A percentile compares a stretch with the other conserved stretches of the same genome.
Evolutionary conservation across 2,329 filamentous ascomycete species (phyloP).

Genomic region (Ceratocystis eucalypticola): DNA sequence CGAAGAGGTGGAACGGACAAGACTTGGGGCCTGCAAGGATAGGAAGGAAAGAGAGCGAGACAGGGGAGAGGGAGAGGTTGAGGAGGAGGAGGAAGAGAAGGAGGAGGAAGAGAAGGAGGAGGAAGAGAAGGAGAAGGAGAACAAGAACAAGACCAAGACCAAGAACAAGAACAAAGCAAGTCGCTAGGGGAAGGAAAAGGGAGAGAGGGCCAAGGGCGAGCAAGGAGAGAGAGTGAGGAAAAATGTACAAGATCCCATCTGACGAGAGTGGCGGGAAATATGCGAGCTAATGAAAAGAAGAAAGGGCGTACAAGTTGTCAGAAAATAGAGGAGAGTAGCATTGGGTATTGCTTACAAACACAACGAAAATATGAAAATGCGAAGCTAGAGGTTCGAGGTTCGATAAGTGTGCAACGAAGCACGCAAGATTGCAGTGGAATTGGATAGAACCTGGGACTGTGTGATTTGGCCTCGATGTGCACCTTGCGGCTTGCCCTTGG

Average conservation of each 20-base stretch:
- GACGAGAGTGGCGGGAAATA: not conserved
- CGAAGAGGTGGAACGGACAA: not conserved
- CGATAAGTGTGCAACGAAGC: not conserved
- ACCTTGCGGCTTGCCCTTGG: not conserved
- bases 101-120: not conserved
- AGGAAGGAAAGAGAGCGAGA: not conserved
- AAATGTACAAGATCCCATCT: not conserved
- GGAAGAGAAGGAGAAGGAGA: not conserved
- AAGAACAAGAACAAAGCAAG: not conserved
- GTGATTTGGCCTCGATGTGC: not conserved
- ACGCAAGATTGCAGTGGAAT: not conserved
- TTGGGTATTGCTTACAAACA: not conserved
- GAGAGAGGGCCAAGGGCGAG: constrained; percentile 10
- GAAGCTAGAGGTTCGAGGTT: not conserved
- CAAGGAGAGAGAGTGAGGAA: constrained; percentile 19
- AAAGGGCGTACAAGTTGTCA: not conserved
- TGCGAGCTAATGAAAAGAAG: not conserved
- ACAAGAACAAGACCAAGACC: too few relatives aligned
- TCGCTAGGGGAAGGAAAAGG: not conserved
- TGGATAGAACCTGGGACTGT: not conserved
- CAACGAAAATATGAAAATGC: not conserved
- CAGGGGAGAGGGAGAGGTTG: not conserved
- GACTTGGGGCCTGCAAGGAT: not conserved
- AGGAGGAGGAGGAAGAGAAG: not conserved
- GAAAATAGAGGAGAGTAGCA: not conserved